A percentile compares a stretch with the other conserved stretches of the same genome.
phyloP scores from a whole-genome alignment of 2,329 filamentous ascomycete genomes.

The Chaetothyriales sp. region DNA sequence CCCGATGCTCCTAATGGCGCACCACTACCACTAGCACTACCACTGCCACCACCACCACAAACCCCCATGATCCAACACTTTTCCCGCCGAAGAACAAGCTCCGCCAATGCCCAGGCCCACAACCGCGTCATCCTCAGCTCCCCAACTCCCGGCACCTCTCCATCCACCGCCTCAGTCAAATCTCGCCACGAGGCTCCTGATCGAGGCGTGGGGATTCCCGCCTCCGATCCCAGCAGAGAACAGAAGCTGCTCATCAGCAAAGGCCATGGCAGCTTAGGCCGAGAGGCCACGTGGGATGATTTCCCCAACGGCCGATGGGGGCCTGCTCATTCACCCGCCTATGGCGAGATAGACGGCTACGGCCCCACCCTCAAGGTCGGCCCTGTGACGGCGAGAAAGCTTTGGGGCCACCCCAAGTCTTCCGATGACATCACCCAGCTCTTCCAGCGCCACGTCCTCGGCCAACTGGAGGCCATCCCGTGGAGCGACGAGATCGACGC shows the following conservation, averaged over 20 bases:
- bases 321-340: constrained; percentile 81
- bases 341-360: constrained; percentile 96
- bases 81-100: constrained; percentile 51
- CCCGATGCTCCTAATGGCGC: constrained; percentile 23
- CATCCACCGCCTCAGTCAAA: constrained; percentile 22
- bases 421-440: constrained; percentile 60
- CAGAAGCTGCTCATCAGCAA: constrained; percentile 89
- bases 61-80: too few species aligned
- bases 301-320: constrained; percentile 95
- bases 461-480: constrained; percentile 66
- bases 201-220: constrained; percentile 60
- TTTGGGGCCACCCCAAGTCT: constrained; percentile 71
- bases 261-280: constrained; percentile 73
- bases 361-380: constrained; percentile 90
- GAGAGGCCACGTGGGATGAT: constrained; percentile 97
- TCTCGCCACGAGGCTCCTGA: constrained; percentile 53
- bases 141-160: constrained; percentile 18
- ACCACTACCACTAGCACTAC: too few species aligned
- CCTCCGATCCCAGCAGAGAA: constrained; percentile 58
- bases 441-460: constrained; percentile 69
- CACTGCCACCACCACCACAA: too few species aligned
- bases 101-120: constrained; percentile 68
- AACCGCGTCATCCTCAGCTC: constrained; percentile 76
- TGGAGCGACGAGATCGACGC: constrained; percentile 74
- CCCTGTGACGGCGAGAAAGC: constrained; percentile 62